phyloP scores from a whole-genome alignment of 768 basidiomycete species.

The Russula sp. region DNA sequence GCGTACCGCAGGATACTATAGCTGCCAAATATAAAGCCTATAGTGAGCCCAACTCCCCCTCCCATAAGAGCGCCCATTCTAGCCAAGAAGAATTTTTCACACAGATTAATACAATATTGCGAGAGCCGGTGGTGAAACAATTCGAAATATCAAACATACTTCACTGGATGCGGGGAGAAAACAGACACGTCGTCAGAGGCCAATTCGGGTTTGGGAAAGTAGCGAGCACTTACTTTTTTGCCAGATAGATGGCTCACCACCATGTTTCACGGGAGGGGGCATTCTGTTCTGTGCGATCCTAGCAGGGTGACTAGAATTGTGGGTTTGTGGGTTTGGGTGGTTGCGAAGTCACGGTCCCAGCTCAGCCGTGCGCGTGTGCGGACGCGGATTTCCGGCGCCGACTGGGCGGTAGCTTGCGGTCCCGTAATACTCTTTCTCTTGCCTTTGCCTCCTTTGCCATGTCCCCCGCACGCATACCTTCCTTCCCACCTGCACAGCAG shows the following conservation, averaged over 20 bases:
- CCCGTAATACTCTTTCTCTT: not conserved
- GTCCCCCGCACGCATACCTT: slow-evolving; percentile 21
- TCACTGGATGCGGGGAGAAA: slow-evolving; percentile 46
- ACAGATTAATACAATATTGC: slow-evolving; percentile 1
- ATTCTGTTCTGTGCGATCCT: slow-evolving; percentile 18
- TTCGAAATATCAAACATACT: slow-evolving; percentile 45
- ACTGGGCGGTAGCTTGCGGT: not conserved
- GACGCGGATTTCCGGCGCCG: not conserved
- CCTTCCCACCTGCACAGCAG: slow-evolving; percentile 75
- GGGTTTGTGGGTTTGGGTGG: not conserved
- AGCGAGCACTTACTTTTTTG: slow-evolving; percentile 31
- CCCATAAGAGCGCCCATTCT: slow-evolving; percentile 95
- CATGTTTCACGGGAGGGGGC: slow-evolving; percentile 26
- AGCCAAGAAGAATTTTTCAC: slow-evolving; percentile 15
- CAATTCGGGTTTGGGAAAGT: not conserved
- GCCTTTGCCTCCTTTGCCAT: not conserved
- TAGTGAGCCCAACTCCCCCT: slow-evolving; percentile 90
- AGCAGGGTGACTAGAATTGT: not conserved
- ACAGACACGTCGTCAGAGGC: slow-evolving; percentile 9
- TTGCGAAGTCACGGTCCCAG: not conserved
- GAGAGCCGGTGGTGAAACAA: slow-evolving; percentile 15
- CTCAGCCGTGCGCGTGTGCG: too few relatives aligned
- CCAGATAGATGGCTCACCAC: slow-evolving; percentile 31
- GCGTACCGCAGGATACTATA: slow-evolving; percentile 86
- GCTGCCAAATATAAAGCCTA: slow-evolving; percentile 95